Conservation (phyloP, 1,284 basidiomycete species). For the Sporisorium scitamineum region DNA sequence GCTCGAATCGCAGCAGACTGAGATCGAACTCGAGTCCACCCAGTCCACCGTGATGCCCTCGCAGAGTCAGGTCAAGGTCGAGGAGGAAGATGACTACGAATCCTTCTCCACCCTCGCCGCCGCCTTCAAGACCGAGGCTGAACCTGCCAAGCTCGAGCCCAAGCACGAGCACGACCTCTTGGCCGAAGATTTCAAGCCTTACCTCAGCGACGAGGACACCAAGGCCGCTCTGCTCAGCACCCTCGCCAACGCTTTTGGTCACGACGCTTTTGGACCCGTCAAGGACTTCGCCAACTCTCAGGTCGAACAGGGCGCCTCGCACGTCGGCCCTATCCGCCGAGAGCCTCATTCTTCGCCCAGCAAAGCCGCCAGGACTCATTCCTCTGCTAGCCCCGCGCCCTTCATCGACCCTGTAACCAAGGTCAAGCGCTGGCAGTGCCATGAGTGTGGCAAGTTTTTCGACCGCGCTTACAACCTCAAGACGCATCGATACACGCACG, state of each 20-base stretch:
- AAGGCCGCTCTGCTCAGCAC: slow-evolving; percentile 31
- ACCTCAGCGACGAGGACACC: slow-evolving; percentile 31
- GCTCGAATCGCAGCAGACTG: slow-evolving; percentile 29
- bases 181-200: slow-evolving; percentile 36
- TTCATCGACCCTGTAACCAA: slow-evolving; percentile 34
- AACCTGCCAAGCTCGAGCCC: slow-evolving; percentile 15
- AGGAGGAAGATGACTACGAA: slow-evolving; percentile 25
- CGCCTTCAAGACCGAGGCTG: slow-evolving; percentile 33
- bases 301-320: slow-evolving; percentile 22
- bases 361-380: slow-evolving; percentile 9
- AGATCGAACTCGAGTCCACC: slow-evolving; percentile 24
- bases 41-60: slow-evolving; percentile 41
- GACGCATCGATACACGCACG: slow-evolving; percentile 58
- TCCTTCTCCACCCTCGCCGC: slow-evolving; percentile 27
- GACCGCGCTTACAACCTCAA: slow-evolving; percentile 64
- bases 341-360: slow-evolving; percentile 34
- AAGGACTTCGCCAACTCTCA: slow-evolving; percentile 12
- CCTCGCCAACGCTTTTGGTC: slow-evolving; percentile 33
- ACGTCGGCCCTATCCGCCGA: slow-evolving; percentile 42
- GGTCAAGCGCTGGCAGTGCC: slow-evolving; percentile 57
- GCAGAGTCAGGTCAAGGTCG: slow-evolving; percentile 34
- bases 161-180: slow-evolving; percentile 26
- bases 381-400: slow-evolving; percentile 33
- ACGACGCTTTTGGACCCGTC: slow-evolving; percentile 11
- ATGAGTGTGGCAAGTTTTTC: slow-evolving; percentile 56